Evolutionary conservation across 352 stramenopile species (phyloP).

Genomic region (Globisporangium iwayamae): DNA sequence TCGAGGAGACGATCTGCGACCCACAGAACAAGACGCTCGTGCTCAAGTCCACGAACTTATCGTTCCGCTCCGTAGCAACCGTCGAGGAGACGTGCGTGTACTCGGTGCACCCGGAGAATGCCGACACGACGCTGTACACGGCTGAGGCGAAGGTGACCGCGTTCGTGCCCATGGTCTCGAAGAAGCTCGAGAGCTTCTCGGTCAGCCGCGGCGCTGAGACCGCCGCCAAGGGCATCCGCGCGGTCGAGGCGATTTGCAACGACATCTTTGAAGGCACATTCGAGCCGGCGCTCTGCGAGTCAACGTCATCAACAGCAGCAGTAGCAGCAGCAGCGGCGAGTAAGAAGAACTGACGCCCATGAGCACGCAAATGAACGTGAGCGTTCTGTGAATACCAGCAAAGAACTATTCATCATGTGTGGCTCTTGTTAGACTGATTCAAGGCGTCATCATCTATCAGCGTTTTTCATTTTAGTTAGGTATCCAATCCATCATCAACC

Average conservation of each 20-base stretch:
- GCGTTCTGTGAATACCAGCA: not conserved
- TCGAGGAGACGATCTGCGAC: slow-evolving; percentile 79
- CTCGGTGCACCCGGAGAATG: slow-evolving; percentile 58
- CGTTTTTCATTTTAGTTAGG: slow-evolving; percentile 11
- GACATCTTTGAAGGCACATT: slow-evolving; percentile 87
- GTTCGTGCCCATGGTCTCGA: slow-evolving; percentile 76
- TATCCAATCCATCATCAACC: not conserved
- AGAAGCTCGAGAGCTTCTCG: slow-evolving; percentile 82
- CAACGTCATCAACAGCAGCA: slow-evolving; percentile 9
- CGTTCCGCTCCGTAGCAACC: slow-evolving; percentile 68
- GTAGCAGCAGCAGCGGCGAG: not conserved
- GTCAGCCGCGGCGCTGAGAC: slow-evolving; percentile 69
- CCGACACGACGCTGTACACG: slow-evolving; percentile 56
- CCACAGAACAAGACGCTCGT: slow-evolving; percentile 54
- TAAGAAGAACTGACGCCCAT: not conserved
- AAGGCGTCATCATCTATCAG: slow-evolving; percentile 3
- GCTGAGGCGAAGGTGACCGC: slow-evolving; percentile 76
- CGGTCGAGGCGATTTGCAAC: slow-evolving; percentile 77
- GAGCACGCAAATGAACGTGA: not conserved
- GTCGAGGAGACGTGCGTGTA: slow-evolving; percentile 86
- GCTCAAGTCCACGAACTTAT: slow-evolving; percentile 82
- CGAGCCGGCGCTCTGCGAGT: slow-evolving; percentile 57
- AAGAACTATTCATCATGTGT: not conserved
- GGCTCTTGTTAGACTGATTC: not conserved
- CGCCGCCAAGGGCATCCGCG: slow-evolving; percentile 73